Evolutionary conservation across 1,139 yeast genomes (phyloP).

Genomic region (Suhomyces guaymorum): DNA sequence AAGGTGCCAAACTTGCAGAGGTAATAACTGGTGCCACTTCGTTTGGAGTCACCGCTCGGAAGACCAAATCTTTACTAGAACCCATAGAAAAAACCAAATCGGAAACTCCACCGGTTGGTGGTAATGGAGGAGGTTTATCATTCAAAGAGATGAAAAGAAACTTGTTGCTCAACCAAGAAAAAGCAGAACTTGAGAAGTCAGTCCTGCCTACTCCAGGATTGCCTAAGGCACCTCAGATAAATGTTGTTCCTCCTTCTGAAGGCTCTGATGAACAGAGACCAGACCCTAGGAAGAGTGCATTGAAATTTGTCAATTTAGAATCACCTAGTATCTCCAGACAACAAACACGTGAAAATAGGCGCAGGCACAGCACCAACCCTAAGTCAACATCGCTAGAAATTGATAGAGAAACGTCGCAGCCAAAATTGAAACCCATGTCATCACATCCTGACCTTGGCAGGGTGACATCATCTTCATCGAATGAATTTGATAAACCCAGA

Average conservation of each 20-base stretch:
- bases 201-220: slow-evolving; percentile 10
- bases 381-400: slow-evolving; percentile 35
- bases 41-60: slow-evolving; percentile 43
- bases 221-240: slow-evolving; percentile 12
- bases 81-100: slow-evolving; percentile 29
- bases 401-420: slow-evolving; percentile 17
- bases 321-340: slow-evolving; percentile 11
- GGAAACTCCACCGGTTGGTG: slow-evolving; percentile 18
- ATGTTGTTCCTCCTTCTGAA: slow-evolving; percentile 11
- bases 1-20: slow-evolving; percentile 48
- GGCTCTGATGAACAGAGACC: slow-evolving; percentile 4
- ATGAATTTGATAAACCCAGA: slow-evolving; percentile 14
- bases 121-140: slow-evolving; percentile 27
- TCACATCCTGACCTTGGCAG: slow-evolving; percentile 41
- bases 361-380: slow-evolving; percentile 17
- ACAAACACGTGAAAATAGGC: slow-evolving; percentile 7
- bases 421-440: slow-evolving; percentile 34
- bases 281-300: slow-evolving; percentile 13
- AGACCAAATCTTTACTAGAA: slow-evolving; percentile 43
- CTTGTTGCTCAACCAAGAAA: slow-evolving; percentile 17
- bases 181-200: slow-evolving; percentile 1
- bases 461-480: slow-evolving; percentile 10
- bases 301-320: slow-evolving; percentile 29
- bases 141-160: slow-evolving; percentile 41
- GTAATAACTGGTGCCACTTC: slow-evolving; percentile 48